Percentiles rank a stretch among this genome's conserved stretches.
Conservation (phyloP, 768 basidiomycete genomes). For the Naganishia vaughanmartiniae region DNA sequence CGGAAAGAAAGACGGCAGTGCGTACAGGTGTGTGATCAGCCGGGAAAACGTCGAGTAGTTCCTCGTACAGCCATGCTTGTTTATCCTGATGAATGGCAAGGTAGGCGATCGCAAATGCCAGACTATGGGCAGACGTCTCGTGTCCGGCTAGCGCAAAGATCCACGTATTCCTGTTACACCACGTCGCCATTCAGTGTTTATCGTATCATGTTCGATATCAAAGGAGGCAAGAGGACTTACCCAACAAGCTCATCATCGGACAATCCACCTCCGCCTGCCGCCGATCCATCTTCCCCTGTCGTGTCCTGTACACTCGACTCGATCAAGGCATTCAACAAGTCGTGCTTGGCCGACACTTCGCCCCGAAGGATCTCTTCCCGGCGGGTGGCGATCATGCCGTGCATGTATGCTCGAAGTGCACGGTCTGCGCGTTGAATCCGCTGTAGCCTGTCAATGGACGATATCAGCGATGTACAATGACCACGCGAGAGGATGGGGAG, state of each 20-base stretch:
- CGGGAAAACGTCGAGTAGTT: constrained; percentile 36
- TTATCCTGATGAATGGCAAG: constrained; percentile 44
- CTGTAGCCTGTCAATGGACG: constrained; percentile 14
- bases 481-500: too few relatives aligned
- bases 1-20: neutral
- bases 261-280: constrained; percentile 32
- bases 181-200: constrained; percentile 6
- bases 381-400: constrained; percentile 27
- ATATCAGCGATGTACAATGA: neutral
- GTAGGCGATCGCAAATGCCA: constrained; percentile 43
- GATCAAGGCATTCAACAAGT: constrained; percentile 32
- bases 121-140: constrained; percentile 44
- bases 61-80: constrained; percentile 42
- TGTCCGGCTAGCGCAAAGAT: constrained; percentile 41
- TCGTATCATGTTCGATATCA: too few relatives aligned
- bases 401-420: constrained; percentile 30
- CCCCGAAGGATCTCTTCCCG: constrained; percentile 23
- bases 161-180: constrained; percentile 30
- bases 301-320: constrained; percentile 32
- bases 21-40: constrained; percentile 30
- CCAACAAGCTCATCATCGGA: constrained; percentile 41
- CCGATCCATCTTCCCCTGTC: constrained; percentile 21
- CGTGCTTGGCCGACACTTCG: constrained; percentile 14
- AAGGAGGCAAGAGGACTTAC: constrained; percentile 24
- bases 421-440: constrained; percentile 1